phyloP scores from a whole-genome alignment of 2,329 filamentous ascomycete genomes.

The Claviceps sp. region DNA sequence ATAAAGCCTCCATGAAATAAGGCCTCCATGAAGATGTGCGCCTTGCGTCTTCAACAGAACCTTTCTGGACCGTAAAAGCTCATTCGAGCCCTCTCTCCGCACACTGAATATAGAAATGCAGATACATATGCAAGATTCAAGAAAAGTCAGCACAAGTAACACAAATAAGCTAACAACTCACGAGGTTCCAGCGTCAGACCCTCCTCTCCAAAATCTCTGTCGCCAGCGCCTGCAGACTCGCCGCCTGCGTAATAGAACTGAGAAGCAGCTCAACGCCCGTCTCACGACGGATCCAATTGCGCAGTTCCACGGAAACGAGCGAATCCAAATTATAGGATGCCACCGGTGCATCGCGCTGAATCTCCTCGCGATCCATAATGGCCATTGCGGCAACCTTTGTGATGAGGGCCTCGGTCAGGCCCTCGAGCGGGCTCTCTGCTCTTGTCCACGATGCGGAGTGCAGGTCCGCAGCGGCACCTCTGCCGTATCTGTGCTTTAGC shows the following conservation, averaged over 20 bases:
- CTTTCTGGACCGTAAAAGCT: too few relatives aligned
- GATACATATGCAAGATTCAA: too few relatives aligned
- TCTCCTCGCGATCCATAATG: constrained; percentile 7
- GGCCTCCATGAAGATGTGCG: too few relatives aligned
- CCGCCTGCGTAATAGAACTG: constrained; percentile 2
- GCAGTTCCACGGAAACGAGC: constrained; percentile 25
- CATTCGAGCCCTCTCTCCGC: too few relatives aligned
- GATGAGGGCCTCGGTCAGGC: constrained; percentile 5
- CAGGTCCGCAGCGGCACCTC: neutral
- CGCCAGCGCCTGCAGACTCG: constrained; percentile 2
- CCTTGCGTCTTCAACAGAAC: too few relatives aligned
- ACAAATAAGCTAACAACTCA: neutral
- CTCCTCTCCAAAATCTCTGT: constrained; percentile 2
- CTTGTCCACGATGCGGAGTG: constrained; percentile 1
- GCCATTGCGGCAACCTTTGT: constrained; percentile 6
- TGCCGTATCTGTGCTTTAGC: neutral
- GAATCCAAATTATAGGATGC: constrained; percentile 28
- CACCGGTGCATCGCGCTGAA: constrained; percentile 16
- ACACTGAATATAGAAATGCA: too few relatives aligned
- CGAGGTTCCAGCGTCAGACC: constrained; percentile 2
- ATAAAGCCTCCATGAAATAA: too few relatives aligned
- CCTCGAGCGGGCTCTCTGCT: constrained; percentile 1
- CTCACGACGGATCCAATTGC: constrained; percentile 26
- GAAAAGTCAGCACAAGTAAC: too few relatives aligned
- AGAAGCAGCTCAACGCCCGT: constrained; percentile 19